Percentiles rank a stretch among this genome's conserved stretches.
These are phyloP conservation scores for Aspergillus fischeri DNA, from an alignment of 2,329 filamentous ascomycete species.

Conservation along the genomic window DNA sequence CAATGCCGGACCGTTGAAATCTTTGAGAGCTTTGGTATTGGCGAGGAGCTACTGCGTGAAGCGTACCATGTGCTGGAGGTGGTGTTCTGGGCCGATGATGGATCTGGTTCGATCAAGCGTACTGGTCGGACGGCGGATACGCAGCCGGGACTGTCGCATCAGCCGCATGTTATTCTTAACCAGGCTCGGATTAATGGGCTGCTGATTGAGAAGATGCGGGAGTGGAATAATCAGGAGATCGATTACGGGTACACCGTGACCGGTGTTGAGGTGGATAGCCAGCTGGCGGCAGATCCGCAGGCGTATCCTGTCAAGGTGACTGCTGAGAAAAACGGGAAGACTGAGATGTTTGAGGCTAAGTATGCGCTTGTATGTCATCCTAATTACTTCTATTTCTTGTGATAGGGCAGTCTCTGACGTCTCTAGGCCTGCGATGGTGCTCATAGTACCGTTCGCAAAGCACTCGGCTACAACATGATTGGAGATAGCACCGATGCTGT, in stretches of 20 bases:
- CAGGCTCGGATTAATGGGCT: constrained; percentile 54
- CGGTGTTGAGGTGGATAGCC: constrained; percentile 48
- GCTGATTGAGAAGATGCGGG: constrained; percentile 50
- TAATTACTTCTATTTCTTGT: background rate
- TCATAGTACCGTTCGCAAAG: constrained; percentile 39
- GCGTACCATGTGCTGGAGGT: constrained; percentile 57
- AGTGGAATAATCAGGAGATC: constrained; percentile 42
- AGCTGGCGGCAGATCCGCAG: constrained; percentile 29
- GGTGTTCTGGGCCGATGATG: constrained; percentile 51
- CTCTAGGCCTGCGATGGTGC: constrained; percentile 47
- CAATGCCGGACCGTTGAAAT: constrained; percentile 60
- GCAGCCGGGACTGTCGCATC: constrained; percentile 49
- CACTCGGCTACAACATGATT: constrained; percentile 50
- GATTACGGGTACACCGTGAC: constrained; percentile 54
- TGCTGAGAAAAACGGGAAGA: constrained; percentile 39
- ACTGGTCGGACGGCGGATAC: constrained; percentile 52
- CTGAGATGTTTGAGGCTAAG: constrained; percentile 44
- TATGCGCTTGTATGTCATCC: constrained; percentile 48
- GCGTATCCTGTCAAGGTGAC: constrained; percentile 46
- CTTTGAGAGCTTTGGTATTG: constrained; percentile 57
- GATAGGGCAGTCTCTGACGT: background rate
- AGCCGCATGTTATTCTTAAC: constrained; percentile 55
- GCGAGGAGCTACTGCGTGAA: constrained; percentile 52
- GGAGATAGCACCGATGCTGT: constrained; percentile 56
- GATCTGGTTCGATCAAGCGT: constrained; percentile 41